Evolutionary conservation across 2,329 filamentous ascomycete genomes (phyloP), one percentile per base, ranked within the genome.

Genomic region (Colletotrichum caudatum): DNA sequence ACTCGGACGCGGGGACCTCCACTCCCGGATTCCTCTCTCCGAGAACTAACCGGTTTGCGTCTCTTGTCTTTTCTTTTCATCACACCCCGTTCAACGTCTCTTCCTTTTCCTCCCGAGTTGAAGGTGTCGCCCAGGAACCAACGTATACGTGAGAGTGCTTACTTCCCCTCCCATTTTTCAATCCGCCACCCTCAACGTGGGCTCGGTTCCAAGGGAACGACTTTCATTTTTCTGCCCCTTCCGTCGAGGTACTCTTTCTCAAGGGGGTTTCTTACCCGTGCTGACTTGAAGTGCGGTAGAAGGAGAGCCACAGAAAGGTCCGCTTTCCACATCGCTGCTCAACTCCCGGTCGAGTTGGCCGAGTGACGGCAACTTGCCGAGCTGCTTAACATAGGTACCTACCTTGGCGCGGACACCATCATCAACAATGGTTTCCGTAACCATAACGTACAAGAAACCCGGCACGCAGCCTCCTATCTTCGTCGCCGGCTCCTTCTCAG

Each of bases 401-500:
- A 69, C 54, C 35, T 64, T 48, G 54, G 26, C 41, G 56, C 46
- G 20, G 37, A 54, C 44, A 20, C 69, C 54, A 54, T 16, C 23
- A 33, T 23, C 46, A 14, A 64, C 51, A 59, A 71, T 71, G 69
- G 80, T 84, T 26, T 79, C 84, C 29, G 83, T 90, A 37, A 89
- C 84, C 50, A 87, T 95, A 76, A 88, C 85, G 67, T 94, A 90
- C 81, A 83, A 84, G 65, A 88, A 87, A 73, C 81, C 86, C 2
- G 90, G 88, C 65, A 85, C 89, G 1, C 82, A 86, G 67, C 90
- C 92, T 64, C 93, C 93, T 5, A 85, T 95, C 64, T 94, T 87
- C 76, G 82, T 95, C 8, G 91, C 91, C 14, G 92, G 91, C 20
- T 89, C 89, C 29, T 91, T 94, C 76, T 90, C 90, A 26, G 81